Evolutionary conservation across 1,284 basidiomycete species (phyloP).

Genomic region (Sporisorium graminicola): DNA sequence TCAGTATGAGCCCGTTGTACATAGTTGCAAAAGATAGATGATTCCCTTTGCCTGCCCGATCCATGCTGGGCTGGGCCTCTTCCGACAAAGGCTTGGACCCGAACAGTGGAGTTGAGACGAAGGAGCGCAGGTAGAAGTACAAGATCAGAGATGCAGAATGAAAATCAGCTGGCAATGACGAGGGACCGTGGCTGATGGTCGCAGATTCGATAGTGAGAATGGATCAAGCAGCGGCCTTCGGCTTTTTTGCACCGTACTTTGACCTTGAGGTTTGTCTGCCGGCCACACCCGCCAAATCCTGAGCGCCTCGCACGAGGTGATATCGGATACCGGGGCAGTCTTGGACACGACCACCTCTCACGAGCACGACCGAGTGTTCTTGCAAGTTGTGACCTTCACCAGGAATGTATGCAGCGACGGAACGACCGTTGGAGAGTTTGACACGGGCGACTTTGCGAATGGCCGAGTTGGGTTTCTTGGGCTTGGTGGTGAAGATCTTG

Average conservation of each 20-base stretch:
- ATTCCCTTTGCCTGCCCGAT: too few relatives aligned
- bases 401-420: conserved; percentile 91
- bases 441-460: conserved; percentile 96
- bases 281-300: conserved; percentile 92
- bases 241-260: conserved; percentile 95
- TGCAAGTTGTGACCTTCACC: conserved; percentile 99
- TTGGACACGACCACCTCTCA: conserved; percentile 93
- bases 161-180: too few relatives aligned
- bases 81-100: too few relatives aligned
- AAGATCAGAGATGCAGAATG: not conserved
- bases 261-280: conserved; percentile 85
- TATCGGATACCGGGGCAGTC: conserved; percentile 85
- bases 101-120: conserved; percentile 3
- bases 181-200: not conserved
- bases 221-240: conserved; percentile 71
- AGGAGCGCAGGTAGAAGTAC: conserved; percentile 21
- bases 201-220: not conserved
- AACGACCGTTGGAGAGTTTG: conserved; percentile 89
- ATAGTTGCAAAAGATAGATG: not conserved
- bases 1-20: not conserved
- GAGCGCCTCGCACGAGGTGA: conserved; percentile 91
- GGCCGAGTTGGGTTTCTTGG: conserved; percentile 99
- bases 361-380: conserved; percentile 94
- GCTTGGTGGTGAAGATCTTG: conserved; percentile 74
- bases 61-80: too few relatives aligned